These are phyloP conservation scores for Parietichytrium sp. DNA, from an alignment of 108 stramenopile species.

Conservation along the genomic window DNA sequence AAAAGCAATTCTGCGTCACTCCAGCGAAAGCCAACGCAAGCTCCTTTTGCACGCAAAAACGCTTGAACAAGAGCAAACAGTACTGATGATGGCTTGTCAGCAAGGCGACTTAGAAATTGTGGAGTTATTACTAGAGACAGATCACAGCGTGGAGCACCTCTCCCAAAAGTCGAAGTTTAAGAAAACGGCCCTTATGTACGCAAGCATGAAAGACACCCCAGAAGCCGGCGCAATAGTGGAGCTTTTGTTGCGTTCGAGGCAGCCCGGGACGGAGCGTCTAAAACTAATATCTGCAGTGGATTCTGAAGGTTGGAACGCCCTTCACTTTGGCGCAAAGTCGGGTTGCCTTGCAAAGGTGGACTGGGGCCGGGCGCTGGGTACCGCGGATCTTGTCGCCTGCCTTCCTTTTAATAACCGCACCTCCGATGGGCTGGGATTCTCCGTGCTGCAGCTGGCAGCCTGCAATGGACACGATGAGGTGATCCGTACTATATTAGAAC, in stretches of 20 bases:
- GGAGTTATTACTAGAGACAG: background rate
- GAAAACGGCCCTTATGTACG: background rate
- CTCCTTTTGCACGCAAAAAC: too few species aligned
- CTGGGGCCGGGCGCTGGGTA: background rate
- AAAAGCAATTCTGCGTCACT: too few species aligned
- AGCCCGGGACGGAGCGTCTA: too few species aligned
- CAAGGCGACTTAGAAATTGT: background rate
- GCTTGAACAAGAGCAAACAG: background rate
- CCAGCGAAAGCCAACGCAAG: too few species aligned
- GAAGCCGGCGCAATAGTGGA: too few species aligned
- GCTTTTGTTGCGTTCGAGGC: background rate
- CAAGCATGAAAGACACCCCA: background rate
- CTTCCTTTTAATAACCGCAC: background rate
- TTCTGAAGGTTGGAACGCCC: background rate
- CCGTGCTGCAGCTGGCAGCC: background rate
- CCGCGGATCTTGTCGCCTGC: background rate
- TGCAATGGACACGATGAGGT: background rate
- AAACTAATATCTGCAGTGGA: background rate
- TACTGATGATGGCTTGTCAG: background rate
- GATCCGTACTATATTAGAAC: conserved; percentile 10
- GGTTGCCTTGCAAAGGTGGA: background rate
- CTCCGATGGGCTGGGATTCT: background rate
- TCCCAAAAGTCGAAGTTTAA: background rate
- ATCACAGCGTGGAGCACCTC: background rate
- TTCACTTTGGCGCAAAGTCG: background rate